These are phyloP conservation scores for Porcisia hertigi DNA, from an alignment of 208 protist genomes.

Conservation along the genomic window DNA sequence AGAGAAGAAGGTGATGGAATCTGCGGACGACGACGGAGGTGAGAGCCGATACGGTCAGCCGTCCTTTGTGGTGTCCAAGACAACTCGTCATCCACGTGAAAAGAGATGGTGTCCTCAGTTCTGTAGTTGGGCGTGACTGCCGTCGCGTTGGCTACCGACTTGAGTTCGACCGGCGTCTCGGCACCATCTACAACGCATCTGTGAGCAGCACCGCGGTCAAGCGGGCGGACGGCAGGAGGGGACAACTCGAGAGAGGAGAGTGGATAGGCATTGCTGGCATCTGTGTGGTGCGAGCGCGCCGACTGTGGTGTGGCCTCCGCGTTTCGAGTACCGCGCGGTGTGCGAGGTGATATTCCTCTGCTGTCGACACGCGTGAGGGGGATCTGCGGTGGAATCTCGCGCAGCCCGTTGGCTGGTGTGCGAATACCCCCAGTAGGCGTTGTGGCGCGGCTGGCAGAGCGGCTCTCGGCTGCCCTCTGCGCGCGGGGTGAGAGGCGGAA, in stretches of 20 bases:
- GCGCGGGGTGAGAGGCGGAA: constrained; percentile 48
- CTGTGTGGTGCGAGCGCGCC: constrained; percentile 12
- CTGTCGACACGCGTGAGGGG: constrained; percentile 27
- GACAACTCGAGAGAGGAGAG: neutral
- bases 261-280: neutral
- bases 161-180: constrained; percentile 20
- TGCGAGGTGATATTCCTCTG: constrained; percentile 17
- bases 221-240: constrained; percentile 16
- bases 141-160: constrained; percentile 3
- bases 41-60: neutral
- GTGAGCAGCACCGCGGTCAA: constrained; percentile 8
- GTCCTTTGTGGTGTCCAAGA: constrained; percentile 20
- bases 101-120: constrained; percentile 38
- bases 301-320: constrained; percentile 5
- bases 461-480: constrained; percentile 33
- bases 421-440: constrained; percentile 19
- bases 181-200: neutral
- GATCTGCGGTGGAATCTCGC: constrained; percentile 23
- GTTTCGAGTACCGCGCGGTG: neutral
- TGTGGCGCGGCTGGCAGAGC: constrained; percentile 24
- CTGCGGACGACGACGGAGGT: constrained; percentile 32
- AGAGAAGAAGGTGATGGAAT: constrained; percentile 52
- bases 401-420: constrained; percentile 13
- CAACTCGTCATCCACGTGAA: constrained; percentile 13
- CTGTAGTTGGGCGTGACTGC: constrained; percentile 30